Base-by-base conservation (phyloP, 495 filamentous ascomycete species). In the Xylaria nigripes region DNA sequence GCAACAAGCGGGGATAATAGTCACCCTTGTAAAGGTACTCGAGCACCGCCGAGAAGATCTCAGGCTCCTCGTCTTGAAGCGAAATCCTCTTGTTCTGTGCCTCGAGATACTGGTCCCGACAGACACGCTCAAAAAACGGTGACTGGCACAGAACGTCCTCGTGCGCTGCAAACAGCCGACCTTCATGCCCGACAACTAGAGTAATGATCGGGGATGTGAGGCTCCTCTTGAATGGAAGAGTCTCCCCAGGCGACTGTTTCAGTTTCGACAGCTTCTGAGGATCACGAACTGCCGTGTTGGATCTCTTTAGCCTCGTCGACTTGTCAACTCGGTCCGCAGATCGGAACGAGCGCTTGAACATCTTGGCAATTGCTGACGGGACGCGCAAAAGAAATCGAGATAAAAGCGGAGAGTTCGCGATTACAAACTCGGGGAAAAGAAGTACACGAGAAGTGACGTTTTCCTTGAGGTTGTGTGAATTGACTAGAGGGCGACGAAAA, bases 1-100 rank as follows among this genome's bases (percentile, higher is more conserved):
- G 84, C 23, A 83, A 59, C 47, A 92, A 72, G 49, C 83, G 79
- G 2, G 87, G 91, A 60, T 86, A 92, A 72, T 96, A 96, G 71
- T 95, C 90, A 75, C 90, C 79, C 72, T 91, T 90, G 81, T 95
- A 95, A 55, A 95, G 85, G 67, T 89, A 95, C 68, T 95, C 90
- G 61, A 96, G 85, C 30, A 96, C 77, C 24, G 84, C 88, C 60
- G 89, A 92, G 74, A 96, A 87, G 68, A 93, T 79, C 69, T 94
- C 89, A 21, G 91, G 86, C 63, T 90, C 81, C 71, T 95, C 90
- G 62, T 90, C 81, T 9, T 89, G 86, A 43, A 96, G 82, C 46
- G 82, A 73, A 71, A 95, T 84, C 56, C 80, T 80, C 69, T 85
- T 86, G 65, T 76, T 74, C 60, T 74, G 66, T 45, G 81, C 66